Conservation (phyloP, 2,329 filamentous ascomycete species). For the Diaporthe ampelina region DNA sequence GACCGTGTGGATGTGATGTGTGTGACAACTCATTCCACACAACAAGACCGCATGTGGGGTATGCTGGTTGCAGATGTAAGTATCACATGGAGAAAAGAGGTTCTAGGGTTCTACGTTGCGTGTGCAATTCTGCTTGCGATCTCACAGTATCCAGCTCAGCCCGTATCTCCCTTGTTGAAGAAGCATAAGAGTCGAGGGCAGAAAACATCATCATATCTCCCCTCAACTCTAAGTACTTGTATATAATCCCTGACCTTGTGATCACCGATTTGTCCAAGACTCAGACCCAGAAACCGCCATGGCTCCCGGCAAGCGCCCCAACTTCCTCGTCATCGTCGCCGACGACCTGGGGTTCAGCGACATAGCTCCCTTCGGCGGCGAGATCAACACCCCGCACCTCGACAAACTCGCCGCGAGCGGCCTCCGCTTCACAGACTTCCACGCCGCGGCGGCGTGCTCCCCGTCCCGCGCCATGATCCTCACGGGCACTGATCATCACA, state of each 20-base stretch:
- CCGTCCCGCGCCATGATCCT: constrained; percentile 77
- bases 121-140: background rate
- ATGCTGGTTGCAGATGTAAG: background rate
- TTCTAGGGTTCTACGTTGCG: too few species aligned
- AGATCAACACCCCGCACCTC: constrained; percentile 52
- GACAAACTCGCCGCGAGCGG: constrained; percentile 54
- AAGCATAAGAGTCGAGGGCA: background rate
- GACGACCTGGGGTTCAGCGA: constrained; percentile 54
- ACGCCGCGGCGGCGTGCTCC: constrained; percentile 75
- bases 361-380: constrained; percentile 49
- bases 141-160: background rate
- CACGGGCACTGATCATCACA: constrained; percentile 74
- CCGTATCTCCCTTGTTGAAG: background rate
- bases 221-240: too few species aligned
- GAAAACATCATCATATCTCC: too few species aligned
- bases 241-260: background rate
- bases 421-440: constrained; percentile 74
- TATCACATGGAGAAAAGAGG: background rate
- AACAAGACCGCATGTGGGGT: background rate
- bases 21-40: background rate
- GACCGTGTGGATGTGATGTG: background rate
- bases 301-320: constrained; percentile 45
- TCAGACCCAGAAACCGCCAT: constrained; percentile 3
- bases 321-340: constrained; percentile 53
- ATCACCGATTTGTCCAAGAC: background rate